phyloP scores from a whole-genome alignment of 2,329 filamentous ascomycete genomes.

The Aureobasidium vineae region DNA sequence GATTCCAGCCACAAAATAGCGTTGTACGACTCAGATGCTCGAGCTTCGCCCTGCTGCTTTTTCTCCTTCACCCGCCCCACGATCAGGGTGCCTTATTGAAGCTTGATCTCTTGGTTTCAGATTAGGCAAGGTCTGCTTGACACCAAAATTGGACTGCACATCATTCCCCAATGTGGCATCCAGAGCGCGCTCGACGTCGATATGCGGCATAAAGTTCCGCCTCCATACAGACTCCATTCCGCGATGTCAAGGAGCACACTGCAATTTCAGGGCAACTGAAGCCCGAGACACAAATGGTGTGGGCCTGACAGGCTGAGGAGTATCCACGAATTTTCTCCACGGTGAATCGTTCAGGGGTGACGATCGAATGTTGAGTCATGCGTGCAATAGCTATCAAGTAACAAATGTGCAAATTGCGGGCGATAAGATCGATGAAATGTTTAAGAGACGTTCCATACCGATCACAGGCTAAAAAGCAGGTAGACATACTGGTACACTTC shows the following conservation, averaged over 20 bases:
- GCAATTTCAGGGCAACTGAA: background rate
- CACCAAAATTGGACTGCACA: constrained; percentile 4
- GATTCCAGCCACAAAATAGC: constrained; percentile 21
- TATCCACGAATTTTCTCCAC: background rate
- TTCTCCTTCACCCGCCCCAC: background rate
- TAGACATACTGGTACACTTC: constrained; percentile 5
- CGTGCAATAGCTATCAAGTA: background rate
- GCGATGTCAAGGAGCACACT: background rate
- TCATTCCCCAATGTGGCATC: background rate
- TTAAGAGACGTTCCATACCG: background rate
- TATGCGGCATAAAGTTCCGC: constrained; percentile 10
- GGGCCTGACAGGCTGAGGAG: background rate
- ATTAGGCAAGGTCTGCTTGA: constrained; percentile 19
- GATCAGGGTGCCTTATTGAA: constrained; percentile 15
- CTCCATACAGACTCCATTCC: background rate
- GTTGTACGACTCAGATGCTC: constrained; percentile 20
- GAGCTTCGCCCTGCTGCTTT: constrained; percentile 11
- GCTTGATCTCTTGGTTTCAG: constrained; percentile 18
- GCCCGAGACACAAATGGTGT: background rate
- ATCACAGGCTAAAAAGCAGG: background rate
- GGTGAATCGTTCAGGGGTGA: background rate
- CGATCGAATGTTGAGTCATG: background rate
- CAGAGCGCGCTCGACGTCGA: background rate
- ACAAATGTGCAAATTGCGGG: background rate
- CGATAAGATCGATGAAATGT: constrained; percentile 10